phyloP scores from a whole-genome alignment of 2,329 filamentous ascomycete species.

The Exutisphaerella laricina region DNA sequence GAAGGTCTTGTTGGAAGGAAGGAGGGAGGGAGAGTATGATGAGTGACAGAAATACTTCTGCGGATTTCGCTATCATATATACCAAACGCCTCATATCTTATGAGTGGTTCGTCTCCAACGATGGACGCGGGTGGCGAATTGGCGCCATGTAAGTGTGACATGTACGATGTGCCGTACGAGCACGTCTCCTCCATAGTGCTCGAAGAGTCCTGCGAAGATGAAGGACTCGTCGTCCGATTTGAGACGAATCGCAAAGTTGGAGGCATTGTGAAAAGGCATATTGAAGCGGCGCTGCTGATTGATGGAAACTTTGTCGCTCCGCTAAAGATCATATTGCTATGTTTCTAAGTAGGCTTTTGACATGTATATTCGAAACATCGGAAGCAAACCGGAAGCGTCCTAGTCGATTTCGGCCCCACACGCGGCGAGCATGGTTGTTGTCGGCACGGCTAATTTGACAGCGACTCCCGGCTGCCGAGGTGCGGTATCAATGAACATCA shows the following conservation, averaged over 20 bases:
- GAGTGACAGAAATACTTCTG: constrained; percentile 10
- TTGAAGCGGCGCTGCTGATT: neutral
- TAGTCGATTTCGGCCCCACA: neutral
- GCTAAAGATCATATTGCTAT: too few relatives aligned
- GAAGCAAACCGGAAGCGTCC: neutral
- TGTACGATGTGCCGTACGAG: neutral
- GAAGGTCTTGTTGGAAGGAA: constrained; percentile 6
- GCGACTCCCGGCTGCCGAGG: too few relatives aligned
- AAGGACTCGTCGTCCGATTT: neutral
- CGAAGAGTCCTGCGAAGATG: neutral
- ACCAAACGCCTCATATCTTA: neutral
- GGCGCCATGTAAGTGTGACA: too few relatives aligned
- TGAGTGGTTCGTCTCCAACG: neutral
- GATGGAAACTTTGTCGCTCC: too few relatives aligned
- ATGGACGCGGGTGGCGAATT: neutral
- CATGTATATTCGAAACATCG: constrained; percentile 4
- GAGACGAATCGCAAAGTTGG: too few relatives aligned
- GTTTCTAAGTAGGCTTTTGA: neutral
- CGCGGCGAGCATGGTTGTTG: neutral
- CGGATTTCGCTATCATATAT: constrained; percentile 15
- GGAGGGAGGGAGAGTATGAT: constrained; percentile 7
- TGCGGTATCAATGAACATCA: too few relatives aligned
- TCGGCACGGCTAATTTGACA: neutral
- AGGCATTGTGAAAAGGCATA: too few relatives aligned
- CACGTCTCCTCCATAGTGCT: constrained; percentile 4